Conservation (phyloP, 1,139 yeast species). For the Debaryomyces sp. region DNA sequence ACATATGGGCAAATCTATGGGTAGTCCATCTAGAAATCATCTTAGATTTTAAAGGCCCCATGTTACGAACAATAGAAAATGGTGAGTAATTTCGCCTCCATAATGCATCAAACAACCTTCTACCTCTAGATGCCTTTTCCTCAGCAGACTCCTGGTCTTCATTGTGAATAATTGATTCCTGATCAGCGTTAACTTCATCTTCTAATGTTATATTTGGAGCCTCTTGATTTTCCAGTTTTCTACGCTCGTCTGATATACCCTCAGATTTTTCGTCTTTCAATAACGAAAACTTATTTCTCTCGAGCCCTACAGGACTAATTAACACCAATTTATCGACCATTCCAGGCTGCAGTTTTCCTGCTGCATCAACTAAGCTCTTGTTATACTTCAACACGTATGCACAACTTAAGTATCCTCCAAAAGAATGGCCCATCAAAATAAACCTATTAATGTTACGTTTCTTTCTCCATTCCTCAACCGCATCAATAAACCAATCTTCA, state of each 20-base stretch:
- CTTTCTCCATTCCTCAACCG: conserved; percentile 83
- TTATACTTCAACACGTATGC: conserved; percentile 74
- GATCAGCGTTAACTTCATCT: conserved; percentile 31
- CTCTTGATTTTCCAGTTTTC: conserved; percentile 17
- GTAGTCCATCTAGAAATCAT: conserved; percentile 46
- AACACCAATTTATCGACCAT: conserved; percentile 44
- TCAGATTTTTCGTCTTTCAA: conserved; percentile 24
- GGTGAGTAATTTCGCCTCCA: conserved; percentile 47
- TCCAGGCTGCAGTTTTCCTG: conserved; percentile 18
- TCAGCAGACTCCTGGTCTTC: conserved; percentile 11
- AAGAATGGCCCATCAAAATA: conserved; percentile 84
- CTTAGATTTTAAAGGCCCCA: conserved; percentile 43
- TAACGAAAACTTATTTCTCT: conserved; percentile 37
- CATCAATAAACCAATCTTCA: conserved; percentile 77
- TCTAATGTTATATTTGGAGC: conserved; percentile 21
- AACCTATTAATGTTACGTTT: conserved; percentile 58
- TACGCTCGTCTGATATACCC: conserved; percentile 16
- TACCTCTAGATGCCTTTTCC: conserved; percentile 19
- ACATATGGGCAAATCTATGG: conserved; percentile 39
- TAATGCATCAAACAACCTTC: conserved; percentile 28
- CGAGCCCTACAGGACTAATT: conserved; percentile 51
- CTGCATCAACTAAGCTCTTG: conserved; percentile 29
- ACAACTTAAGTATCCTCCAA: conserved; percentile 87
- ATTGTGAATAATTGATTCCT: conserved; percentile 27
- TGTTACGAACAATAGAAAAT: conserved; percentile 35